Conservation (phyloP, 2,329 filamentous ascomycete species). For the Hortaea werneckii region DNA sequence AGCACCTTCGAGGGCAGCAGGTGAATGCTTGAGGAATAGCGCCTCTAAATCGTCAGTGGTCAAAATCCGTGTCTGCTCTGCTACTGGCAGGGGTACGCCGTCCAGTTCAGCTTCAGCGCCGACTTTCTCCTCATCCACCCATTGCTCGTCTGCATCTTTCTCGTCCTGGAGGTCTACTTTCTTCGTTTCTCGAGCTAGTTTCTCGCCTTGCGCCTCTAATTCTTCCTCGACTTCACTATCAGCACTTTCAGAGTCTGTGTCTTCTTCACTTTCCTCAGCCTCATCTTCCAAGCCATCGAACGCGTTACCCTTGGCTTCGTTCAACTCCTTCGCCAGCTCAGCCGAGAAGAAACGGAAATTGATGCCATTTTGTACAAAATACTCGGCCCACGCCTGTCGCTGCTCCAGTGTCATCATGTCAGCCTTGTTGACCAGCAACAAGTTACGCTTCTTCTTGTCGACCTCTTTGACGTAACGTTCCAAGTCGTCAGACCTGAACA, state of each 20-base stretch:
- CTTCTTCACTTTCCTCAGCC: slow-evolving; percentile 45
- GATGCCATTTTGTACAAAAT: slow-evolving; percentile 71
- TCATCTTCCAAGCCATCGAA: slow-evolving; percentile 45
- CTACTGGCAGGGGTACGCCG: slow-evolving; percentile 26
- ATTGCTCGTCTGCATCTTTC: slow-evolving; percentile 30
- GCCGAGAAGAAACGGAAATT: slow-evolving; percentile 96
- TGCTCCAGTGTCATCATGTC: slow-evolving; percentile 95
- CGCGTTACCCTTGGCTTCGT: slow-evolving; percentile 57
- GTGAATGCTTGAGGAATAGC: slow-evolving; percentile 71
- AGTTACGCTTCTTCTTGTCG: slow-evolving; percentile 74
- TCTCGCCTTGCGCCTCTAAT: slow-evolving; percentile 40
- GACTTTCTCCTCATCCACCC: slow-evolving; percentile 30
- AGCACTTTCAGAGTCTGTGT: slow-evolving; percentile 17
- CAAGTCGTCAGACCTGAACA: slow-evolving; percentile 89
- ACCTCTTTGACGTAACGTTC: slow-evolving; percentile 92
- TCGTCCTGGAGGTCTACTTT: slow-evolving; percentile 38
- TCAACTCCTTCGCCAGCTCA: slow-evolving; percentile 77
- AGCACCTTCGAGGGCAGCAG: slow-evolving; percentile 35
- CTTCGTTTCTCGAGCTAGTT: slow-evolving; percentile 31
- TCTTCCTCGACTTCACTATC: slow-evolving; percentile 29
- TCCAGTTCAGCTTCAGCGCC: slow-evolving; percentile 26
- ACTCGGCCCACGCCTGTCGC: slow-evolving; percentile 71
- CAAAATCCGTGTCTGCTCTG: slow-evolving; percentile 57
- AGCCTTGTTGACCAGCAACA: slow-evolving; percentile 94
- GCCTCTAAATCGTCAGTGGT: slow-evolving; percentile 87